Conservation (phyloP, 352 stramenopile species). For the Elongisporangium senticosum region DNA sequence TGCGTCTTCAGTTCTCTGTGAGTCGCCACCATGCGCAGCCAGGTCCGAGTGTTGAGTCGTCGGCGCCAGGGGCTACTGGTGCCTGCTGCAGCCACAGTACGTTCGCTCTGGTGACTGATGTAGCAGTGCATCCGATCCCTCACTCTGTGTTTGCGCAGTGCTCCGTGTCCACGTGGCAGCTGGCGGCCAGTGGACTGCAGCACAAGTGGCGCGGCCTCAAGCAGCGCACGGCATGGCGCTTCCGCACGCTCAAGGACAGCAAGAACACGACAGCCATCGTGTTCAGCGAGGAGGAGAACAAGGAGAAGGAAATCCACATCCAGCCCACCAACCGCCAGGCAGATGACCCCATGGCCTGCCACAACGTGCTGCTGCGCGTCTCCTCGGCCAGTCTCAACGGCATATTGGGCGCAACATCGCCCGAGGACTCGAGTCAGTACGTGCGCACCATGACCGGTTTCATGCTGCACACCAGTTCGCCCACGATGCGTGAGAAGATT, state of each 20-base stretch:
- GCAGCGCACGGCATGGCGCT: slow-evolving; percentile 76
- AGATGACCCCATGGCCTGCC: slow-evolving; percentile 64
- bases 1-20: too few relatives aligned
- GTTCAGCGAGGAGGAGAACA: slow-evolving; percentile 65
- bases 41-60: too few relatives aligned
- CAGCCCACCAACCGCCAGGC: slow-evolving; percentile 39
- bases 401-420: slow-evolving; percentile 71
- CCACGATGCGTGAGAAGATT: slow-evolving; percentile 54
- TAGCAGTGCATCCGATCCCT: too few relatives aligned
- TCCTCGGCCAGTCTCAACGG: slow-evolving; percentile 67
- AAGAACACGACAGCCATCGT: slow-evolving; percentile 54
- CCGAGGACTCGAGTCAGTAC: slow-evolving; percentile 66
- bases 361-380: slow-evolving; percentile 60
- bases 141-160: too few relatives aligned
- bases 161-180: slow-evolving; percentile 59
- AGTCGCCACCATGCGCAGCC: too few relatives aligned
- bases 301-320: slow-evolving; percentile 60
- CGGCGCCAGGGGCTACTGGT: slow-evolving; percentile 9
- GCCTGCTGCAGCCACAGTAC: slow-evolving; percentile 1
- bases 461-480: slow-evolving; percentile 70
- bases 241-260: slow-evolving; percentile 68
- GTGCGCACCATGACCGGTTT: slow-evolving; percentile 82
- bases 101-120: too few relatives aligned
- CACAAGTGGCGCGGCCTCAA: slow-evolving; percentile 81
- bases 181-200: slow-evolving; percentile 69